These are phyloP conservation scores for Podospora conica DNA, from an alignment of 495 filamentous ascomycete species.

Conservation along the genomic window DNA sequence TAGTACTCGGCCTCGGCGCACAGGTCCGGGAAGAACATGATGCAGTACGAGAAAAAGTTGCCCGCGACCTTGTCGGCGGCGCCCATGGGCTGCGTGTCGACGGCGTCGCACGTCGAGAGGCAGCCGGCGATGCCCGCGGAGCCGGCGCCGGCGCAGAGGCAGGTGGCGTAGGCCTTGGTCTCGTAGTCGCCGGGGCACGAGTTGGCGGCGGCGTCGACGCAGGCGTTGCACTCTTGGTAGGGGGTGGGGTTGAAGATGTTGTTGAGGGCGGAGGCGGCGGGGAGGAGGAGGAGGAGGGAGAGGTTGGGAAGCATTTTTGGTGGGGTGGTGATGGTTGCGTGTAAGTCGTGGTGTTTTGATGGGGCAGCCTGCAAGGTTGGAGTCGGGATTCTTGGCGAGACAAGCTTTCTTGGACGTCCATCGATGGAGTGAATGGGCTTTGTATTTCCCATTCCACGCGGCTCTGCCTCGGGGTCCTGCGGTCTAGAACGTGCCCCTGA, in stretches of 20 bases:
- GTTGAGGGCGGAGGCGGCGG: neutral
- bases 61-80: neutral
- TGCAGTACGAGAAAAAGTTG: neutral
- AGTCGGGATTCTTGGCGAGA: neutral
- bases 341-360: neutral
- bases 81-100: slow-evolving; percentile 1
- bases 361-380: neutral
- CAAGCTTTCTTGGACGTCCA: neutral
- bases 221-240: slow-evolving; percentile 1
- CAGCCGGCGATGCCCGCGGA: neutral
- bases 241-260: slow-evolving; percentile 3
- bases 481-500: neutral
- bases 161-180: neutral
- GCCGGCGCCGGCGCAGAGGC: neutral
- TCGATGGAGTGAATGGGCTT: neutral
- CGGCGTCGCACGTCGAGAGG: neutral
- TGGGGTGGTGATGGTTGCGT: no score
- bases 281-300: neutral
- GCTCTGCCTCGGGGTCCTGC: neutral
- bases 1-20: slow-evolving; percentile 1
- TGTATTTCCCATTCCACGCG: neutral
- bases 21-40: slow-evolving; percentile 2
- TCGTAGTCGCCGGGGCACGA: slow-evolving; percentile 6
- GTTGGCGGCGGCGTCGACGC: neutral
- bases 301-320: neutral